These are phyloP conservation scores for Pseudozyma hubeiensis DNA, from an alignment of 1,284 basidiomycete species.

Conservation along the genomic window DNA sequence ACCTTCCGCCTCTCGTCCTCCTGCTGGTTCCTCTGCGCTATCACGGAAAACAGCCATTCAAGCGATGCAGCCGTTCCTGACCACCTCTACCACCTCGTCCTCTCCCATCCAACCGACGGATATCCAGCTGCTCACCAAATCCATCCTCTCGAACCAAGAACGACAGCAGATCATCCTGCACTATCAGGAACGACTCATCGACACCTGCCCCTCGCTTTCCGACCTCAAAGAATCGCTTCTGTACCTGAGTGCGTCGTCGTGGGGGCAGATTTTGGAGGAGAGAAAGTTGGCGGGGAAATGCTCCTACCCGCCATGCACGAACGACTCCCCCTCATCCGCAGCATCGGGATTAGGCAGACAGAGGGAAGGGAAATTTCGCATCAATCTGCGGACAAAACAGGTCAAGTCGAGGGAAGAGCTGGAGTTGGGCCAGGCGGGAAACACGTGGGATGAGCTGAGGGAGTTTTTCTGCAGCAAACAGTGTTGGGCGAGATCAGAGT, in stretches of 20 bases:
- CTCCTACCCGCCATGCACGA: conserved; percentile 25
- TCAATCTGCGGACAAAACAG: conserved; percentile 21
- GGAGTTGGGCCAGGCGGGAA: conserved; percentile 27
- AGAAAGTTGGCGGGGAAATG: conserved; percentile 28
- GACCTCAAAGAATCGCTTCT: conserved; percentile 25
- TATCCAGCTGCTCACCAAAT: conserved; percentile 47
- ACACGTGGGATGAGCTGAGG: conserved; percentile 31
- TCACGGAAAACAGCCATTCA: conserved; percentile 15
- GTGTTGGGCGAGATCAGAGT: conserved; percentile 41
- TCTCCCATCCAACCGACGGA: conserved; percentile 46
- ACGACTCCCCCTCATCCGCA: conserved; percentile 15
- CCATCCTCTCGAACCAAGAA: conserved; percentile 40
- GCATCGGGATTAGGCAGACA: background rate
- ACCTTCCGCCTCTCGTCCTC: background rate
- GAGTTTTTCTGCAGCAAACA: conserved; percentile 27
- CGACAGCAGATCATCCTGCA: conserved; percentile 29
- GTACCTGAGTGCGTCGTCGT: conserved; percentile 21
- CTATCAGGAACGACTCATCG: conserved; percentile 38
- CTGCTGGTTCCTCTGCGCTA: background rate
- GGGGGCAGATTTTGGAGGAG: conserved; percentile 46
- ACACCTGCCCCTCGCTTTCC: background rate
- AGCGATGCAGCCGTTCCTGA: conserved; percentile 36
- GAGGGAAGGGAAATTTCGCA: conserved; percentile 11
- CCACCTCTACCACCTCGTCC: conserved; percentile 20
- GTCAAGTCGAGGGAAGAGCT: conserved; percentile 22